Base-by-base conservation (phyloP, 2,329 filamentous ascomycete genomes). In the Lomentospora prolificans region DNA sequence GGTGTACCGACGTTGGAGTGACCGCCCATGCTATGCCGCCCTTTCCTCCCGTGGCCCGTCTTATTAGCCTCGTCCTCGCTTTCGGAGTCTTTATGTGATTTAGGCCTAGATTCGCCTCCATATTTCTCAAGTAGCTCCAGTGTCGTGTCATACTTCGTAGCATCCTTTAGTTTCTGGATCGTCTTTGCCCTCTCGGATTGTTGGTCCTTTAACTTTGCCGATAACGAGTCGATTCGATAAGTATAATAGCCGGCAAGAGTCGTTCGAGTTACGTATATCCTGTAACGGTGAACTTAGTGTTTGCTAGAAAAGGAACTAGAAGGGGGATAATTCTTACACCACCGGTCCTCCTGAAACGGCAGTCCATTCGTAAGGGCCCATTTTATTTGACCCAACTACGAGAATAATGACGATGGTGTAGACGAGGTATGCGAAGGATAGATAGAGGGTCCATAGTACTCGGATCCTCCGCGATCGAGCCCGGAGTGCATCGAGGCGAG, bases 71-170 rank as follows among this genome's bases (percentile, higher is more conserved):
- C 41, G 27, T 55, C 57, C 17, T 27, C 57, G 14, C 33, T 51
- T 8, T 58, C 55, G 6, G 58, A 60, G 17, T 50, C 28, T 30
- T 33, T 30, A 4, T n/a, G 31, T 8, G 22, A n/a, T 1, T 24
- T 14, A 22, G 54, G 39, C 64, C 75, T 72, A 63, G 77, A 72
- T 59, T 85, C 82, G 8, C 83, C 87, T 33, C 90, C 91, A 68
- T 99, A 99, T 65, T 97, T 99, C 65, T 97, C 89, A 9, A 99
- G 80, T 58, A 99, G 72, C 67, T 96, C 84, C 65, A 95, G 83
- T 1, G 94, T 99, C 30, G 91, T 94, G 70, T 97, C 89, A 73
- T 96, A 99, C 69, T 89, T 96, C 31, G 94, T 99, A 25, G 91
- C 91, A 57, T 87, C 85, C 72, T 99, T 99, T 60, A 99, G 82